phyloP scores from a whole-genome alignment of 2,329 filamentous ascomycete genomes.

The Aspergillus aculeatus region DNA sequence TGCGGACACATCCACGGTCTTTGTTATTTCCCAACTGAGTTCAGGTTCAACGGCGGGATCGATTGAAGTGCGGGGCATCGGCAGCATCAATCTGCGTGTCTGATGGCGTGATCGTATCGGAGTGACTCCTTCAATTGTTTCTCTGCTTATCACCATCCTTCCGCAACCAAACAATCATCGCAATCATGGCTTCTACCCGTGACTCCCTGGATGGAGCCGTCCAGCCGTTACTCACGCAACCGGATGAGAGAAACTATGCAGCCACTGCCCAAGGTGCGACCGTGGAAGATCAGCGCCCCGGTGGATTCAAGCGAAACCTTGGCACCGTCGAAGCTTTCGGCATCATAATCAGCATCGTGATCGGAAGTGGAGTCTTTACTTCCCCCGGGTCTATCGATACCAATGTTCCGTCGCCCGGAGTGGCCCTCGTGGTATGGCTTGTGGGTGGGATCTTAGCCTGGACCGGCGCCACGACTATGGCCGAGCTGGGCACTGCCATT shows the following conservation, averaged over 20 bases:
- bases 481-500: slow-evolving; percentile 20
- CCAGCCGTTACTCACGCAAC: not conserved
- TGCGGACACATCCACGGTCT: too few species aligned
- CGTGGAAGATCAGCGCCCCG: not conserved
- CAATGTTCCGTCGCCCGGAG: slow-evolving; percentile 19
- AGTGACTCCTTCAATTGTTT: not conserved
- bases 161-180: not conserved
- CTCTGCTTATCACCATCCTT: not conserved
- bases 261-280: not conserved
- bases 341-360: slow-evolving; percentile 22
- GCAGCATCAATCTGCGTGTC: not conserved
- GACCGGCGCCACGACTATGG: slow-evolving; percentile 20
- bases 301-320: slow-evolving; percentile 16
- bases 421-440: slow-evolving; percentile 17
- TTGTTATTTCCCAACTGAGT: too few species aligned
- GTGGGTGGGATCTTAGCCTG: slow-evolving; percentile 19
- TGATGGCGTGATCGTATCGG: slow-evolving; percentile 1
- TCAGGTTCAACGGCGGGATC: not conserved
- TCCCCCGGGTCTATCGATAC: slow-evolving; percentile 19
- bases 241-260: not conserved
- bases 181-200: not conserved
- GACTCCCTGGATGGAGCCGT: not conserved
- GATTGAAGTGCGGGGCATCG: not conserved
- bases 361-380: slow-evolving; percentile 20
- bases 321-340: slow-evolving; percentile 19